phyloP scores from a whole-genome alignment of 1,284 basidiomycete species.

The Puccinia triticina region DNA sequence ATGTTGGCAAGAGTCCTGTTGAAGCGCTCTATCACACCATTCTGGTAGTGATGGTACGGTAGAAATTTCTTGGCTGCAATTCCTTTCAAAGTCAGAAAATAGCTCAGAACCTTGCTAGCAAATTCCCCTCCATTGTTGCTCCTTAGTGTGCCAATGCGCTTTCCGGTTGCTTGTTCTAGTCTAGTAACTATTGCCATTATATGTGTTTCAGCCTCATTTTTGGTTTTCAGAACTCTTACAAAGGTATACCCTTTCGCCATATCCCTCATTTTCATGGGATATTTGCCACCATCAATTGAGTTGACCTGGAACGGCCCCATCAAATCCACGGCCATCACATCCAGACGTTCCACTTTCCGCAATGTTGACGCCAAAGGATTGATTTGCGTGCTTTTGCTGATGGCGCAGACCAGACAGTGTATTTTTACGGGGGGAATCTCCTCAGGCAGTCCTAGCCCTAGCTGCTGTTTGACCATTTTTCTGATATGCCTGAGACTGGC shows the following conservation, averaged over 20 bases:
- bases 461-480: not conserved
- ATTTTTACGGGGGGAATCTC: not conserved
- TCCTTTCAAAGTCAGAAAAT: not conserved
- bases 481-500: not conserved
- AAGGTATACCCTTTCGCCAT: not conserved
- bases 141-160: not conserved
- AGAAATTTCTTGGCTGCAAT: not conserved
- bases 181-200: not conserved
- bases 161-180: not conserved
- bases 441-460: not conserved
- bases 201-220: not conserved
- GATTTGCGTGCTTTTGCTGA: not conserved
- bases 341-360: not conserved
- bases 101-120: not conserved
- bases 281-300: not conserved
- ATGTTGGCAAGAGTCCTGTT: constrained; percentile 8
- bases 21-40: constrained; percentile 8
- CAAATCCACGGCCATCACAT: not conserved
- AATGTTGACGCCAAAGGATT: not conserved
- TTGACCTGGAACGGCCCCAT: not conserved
- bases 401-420: not conserved
- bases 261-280: constrained; percentile 2
- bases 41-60: constrained; percentile 28
- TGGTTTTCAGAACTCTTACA: not conserved
- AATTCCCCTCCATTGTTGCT: not conserved